phyloP scores from a whole-genome alignment of 75 land plant species.

The Azolla pinnata region DNA sequence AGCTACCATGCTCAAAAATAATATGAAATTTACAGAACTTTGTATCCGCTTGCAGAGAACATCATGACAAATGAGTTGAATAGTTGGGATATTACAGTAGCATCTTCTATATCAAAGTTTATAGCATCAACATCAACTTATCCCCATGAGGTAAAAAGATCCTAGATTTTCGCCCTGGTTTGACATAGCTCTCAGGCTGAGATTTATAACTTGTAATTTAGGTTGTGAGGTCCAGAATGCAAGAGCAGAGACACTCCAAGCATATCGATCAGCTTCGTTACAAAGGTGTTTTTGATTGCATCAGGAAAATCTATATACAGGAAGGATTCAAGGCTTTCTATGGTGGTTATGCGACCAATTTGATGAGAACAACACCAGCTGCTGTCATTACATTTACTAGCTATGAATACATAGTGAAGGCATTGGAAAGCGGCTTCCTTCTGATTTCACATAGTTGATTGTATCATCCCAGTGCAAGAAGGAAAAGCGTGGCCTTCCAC shows the following conservation, averaged over 20 bases:
- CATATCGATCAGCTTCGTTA: slow-evolving; percentile 29
- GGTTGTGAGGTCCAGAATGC: slow-evolving; percentile 86
- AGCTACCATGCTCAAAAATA: too few relatives aligned
- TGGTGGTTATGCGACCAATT: slow-evolving; percentile 86
- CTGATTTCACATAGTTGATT: too few relatives aligned
- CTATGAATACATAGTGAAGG: slow-evolving; percentile 65
- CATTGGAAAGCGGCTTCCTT: slow-evolving; percentile 32
- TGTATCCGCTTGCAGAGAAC: too few relatives aligned
- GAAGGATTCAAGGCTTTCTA: slow-evolving; percentile 81
- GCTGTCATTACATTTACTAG: slow-evolving; percentile 92
- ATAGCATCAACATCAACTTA: slow-evolving; percentile 84
- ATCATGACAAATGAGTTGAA: slow-evolving; percentile 58
- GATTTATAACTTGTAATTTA: too few relatives aligned
- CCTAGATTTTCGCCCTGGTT: too few relatives aligned
- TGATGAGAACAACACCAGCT: slow-evolving; percentile 84
- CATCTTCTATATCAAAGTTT: slow-evolving; percentile 76
- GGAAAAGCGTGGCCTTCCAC: too few relatives aligned
- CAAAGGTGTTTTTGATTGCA: slow-evolving; percentile 67
- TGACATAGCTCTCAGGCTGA: too few relatives aligned
- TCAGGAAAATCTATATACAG: slow-evolving; percentile 43
- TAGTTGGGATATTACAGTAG: slow-evolving; percentile 58
- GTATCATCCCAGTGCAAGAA: too few relatives aligned
- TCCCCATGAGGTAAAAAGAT: slow-evolving; percentile 80
- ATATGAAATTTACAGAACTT: too few relatives aligned
- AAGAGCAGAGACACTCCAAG: slow-evolving; percentile 76